Evolutionary conservation across 306 rosid species (phyloP).

Genomic region (Medicago ruthenica): DNA sequence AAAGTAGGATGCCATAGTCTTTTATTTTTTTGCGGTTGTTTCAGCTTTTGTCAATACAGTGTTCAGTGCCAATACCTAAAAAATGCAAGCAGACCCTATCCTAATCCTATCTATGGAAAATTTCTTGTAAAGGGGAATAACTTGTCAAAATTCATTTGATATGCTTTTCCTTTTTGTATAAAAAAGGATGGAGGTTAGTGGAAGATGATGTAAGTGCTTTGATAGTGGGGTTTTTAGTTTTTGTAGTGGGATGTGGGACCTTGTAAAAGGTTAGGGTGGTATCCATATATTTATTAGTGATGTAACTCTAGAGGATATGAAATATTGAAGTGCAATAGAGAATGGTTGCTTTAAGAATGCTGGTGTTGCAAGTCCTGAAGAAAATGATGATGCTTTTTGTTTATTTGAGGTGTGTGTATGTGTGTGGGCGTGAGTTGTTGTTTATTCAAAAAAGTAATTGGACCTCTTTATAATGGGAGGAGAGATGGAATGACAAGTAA

Average conservation of each 20-base stretch:
- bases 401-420: conserved; percentile 33
- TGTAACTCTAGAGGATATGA: conserved; percentile 54
- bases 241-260: conserved; percentile 94
- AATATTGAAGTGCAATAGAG: conserved; percentile 51
- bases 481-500: conserved; percentile 33
- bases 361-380: conserved; percentile 46
- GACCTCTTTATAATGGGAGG: conserved; percentile 47
- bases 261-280: conserved; percentile 55
- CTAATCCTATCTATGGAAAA: conserved; percentile 57
- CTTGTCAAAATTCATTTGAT: conserved; percentile 77
- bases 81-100: conserved; percentile 57
- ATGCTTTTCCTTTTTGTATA: conserved; percentile 62
- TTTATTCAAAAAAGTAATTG: conserved; percentile 38
- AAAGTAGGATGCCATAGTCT: conserved; percentile 87
- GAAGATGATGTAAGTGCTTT: conserved; percentile 79
- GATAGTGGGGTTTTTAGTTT: conserved; percentile 59
- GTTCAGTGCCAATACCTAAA: conserved; percentile 71
- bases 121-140: conserved; percentile 63
- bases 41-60: conserved; percentile 66
- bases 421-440: conserved; percentile 29
- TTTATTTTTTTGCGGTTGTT: conserved; percentile 57
- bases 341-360: conserved; percentile 60
- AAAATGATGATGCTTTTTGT: conserved; percentile 53
- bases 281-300: conserved; percentile 45
- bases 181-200: conserved; percentile 73